Conservation (phyloP, 1,284 basidiomycete species). For the Tremellales sp. region DNA sequence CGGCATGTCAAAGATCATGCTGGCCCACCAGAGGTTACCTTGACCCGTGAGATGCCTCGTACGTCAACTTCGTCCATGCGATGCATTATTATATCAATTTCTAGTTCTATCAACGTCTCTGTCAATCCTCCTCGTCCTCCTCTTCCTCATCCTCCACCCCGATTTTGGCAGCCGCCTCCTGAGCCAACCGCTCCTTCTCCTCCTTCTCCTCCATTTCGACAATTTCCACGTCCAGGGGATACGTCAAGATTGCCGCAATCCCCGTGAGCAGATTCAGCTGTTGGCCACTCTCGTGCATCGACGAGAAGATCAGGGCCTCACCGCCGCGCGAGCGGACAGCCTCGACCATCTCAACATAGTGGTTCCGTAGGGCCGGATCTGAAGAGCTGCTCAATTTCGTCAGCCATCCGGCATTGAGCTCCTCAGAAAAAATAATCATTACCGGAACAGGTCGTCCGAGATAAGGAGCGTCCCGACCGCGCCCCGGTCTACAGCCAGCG, state of each 20-base stretch:
- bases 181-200: conserved; percentile 52
- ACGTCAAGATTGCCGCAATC: conserved; percentile 92
- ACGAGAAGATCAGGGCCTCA: conserved; percentile 93
- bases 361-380: conserved; percentile 72
- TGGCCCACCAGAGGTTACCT: too few species aligned
- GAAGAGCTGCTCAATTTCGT: conserved; percentile 3
- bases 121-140: conserved; percentile 9
- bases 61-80: neutral
- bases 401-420: conserved; percentile 3
- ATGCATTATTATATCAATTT: neutral
- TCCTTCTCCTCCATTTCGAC: conserved; percentile 88
- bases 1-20: too few species aligned
- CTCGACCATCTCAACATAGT: conserved; percentile 86
- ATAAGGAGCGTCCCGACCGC: conserved; percentile 93
- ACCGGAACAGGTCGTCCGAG: conserved; percentile 92
- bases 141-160: conserved; percentile 8
- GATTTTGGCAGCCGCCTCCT: conserved; percentile 19
- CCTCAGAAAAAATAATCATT: neutral
- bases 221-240: conserved; percentile 91
- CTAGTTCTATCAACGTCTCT: neutral
- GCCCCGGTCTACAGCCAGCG: conserved; percentile 83
- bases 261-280: conserved; percentile 94
- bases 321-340: conserved; percentile 82
- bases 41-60: too few species aligned
- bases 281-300: conserved; percentile 98